Evolutionary conservation across 2,329 filamentous ascomycete genomes (phyloP).

Genomic region (Fusarium neocosmosporiellum): DNA sequence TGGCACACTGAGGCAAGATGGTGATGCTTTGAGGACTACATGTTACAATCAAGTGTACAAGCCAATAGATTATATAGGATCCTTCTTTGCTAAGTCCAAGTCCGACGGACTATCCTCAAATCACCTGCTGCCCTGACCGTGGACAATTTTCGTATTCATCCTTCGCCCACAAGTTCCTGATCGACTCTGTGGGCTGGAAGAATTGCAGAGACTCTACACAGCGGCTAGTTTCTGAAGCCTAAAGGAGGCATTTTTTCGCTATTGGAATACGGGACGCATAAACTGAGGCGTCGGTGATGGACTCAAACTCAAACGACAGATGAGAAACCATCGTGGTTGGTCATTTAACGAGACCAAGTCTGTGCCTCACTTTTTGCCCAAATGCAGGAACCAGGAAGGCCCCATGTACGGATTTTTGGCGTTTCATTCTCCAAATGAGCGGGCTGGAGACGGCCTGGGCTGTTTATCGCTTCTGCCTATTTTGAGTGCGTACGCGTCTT

Average conservation of each 20-base stretch:
- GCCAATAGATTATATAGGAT: too few relatives aligned
- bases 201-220: neutral
- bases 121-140: neutral
- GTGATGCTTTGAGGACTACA: too few relatives aligned
- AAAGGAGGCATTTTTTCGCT: neutral
- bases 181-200: neutral
- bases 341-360: neutral
- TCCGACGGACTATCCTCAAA: neutral
- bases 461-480: neutral
- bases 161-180: neutral
- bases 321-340: neutral
- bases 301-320: neutral
- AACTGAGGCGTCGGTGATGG: neutral
- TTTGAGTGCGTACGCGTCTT: neutral
- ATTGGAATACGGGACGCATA: neutral
- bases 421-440: neutral
- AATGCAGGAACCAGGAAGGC: neutral
- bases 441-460: neutral
- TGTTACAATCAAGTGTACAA: too few relatives aligned
- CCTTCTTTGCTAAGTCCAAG: too few relatives aligned
- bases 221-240: neutral
- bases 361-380: neutral
- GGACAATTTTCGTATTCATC: neutral
- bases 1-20: too few relatives aligned
- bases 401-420: neutral